phyloP scores from a whole-genome alignment of 495 filamentous ascomycete species.

The Aspergillus olivimuriae region DNA sequence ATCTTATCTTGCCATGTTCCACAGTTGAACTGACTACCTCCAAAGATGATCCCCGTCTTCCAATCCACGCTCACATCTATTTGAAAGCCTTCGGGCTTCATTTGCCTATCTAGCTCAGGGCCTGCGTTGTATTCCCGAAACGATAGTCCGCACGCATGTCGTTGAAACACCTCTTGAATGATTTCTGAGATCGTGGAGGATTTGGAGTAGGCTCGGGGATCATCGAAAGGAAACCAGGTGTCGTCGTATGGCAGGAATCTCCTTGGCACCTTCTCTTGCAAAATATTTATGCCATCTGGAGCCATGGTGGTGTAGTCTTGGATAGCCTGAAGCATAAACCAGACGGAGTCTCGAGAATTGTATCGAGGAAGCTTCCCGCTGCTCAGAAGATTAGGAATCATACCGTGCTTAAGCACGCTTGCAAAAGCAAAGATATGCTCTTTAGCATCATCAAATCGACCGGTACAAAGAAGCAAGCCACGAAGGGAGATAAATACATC shows the following conservation, averaged over 20 bases:
- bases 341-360: slow-evolving; percentile 92
- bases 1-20: slow-evolving; percentile 99
- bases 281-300: slow-evolving; percentile 66
- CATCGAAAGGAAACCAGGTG: slow-evolving; percentile 76
- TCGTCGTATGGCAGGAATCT: slow-evolving; percentile 96
- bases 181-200: slow-evolving; percentile 77
- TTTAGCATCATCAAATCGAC: slow-evolving; percentile 77
- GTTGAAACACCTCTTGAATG: slow-evolving; percentile 86
- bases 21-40: slow-evolving; percentile 90
- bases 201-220: slow-evolving; percentile 78
- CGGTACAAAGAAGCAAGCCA: slow-evolving; percentile 82
- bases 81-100: slow-evolving; percentile 87
- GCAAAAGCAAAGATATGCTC: slow-evolving; percentile 96
- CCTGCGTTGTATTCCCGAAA: slow-evolving; percentile 96
- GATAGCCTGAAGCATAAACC: slow-evolving; percentile 94
- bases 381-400: slow-evolving; percentile 93
- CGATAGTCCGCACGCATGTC: slow-evolving; percentile 81
- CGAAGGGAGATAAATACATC: slow-evolving; percentile 95
- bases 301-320: slow-evolving; percentile 88
- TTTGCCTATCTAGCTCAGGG: slow-evolving; percentile 78
- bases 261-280: slow-evolving; percentile 71
- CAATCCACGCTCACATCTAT: slow-evolving; percentile 88
- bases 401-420: slow-evolving; percentile 94
- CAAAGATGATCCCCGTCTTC: slow-evolving; percentile 87
- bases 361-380: slow-evolving; percentile 87